These are phyloP conservation scores for Agrocybe pediades DNA, from an alignment of 768 basidiomycete genomes.

Conservation along the genomic window DNA sequence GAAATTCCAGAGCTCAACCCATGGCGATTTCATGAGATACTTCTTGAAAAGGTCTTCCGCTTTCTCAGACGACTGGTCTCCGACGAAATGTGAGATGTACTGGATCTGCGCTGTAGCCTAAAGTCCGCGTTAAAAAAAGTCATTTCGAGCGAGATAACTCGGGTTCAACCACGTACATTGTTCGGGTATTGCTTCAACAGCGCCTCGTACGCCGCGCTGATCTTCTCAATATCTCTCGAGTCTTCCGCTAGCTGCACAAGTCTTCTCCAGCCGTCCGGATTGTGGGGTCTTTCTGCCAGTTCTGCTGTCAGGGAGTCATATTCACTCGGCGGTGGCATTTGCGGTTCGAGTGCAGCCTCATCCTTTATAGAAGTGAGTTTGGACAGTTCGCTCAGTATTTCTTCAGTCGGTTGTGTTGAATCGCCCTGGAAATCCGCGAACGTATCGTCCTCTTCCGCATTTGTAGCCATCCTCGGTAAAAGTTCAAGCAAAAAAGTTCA, in stretches of 20 bases:
- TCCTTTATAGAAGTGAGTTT: conserved; percentile 24
- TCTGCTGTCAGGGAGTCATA: conserved; percentile 65
- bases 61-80: conserved; percentile 65
- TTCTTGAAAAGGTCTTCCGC: conserved; percentile 90
- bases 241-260: conserved; percentile 78
- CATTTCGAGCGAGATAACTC: conserved; percentile 8
- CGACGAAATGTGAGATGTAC: conserved; percentile 77
- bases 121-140: background rate
- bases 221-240: conserved; percentile 75
- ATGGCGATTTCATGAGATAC: conserved; percentile 82
- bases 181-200: conserved; percentile 88
- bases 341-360: conserved; percentile 26
- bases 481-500: background rate
- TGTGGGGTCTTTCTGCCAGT: conserved; percentile 67
- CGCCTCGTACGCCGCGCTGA: conserved; percentile 80
- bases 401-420: conserved; percentile 34
- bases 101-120: conserved; percentile 85
- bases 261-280: conserved; percentile 78
- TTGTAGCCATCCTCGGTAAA: background rate
- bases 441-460: conserved; percentile 19
- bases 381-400: conserved; percentile 36
- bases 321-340: conserved; percentile 55
- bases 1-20: conserved; percentile 89
- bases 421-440: conserved; percentile 25
- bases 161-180: conserved; percentile 53